A percentile compares a stretch with the other conserved stretches of the same genome.
These are phyloP conservation scores for Lactarius indigo DNA, from an alignment of 768 basidiomycete species.

Conservation along the genomic window DNA sequence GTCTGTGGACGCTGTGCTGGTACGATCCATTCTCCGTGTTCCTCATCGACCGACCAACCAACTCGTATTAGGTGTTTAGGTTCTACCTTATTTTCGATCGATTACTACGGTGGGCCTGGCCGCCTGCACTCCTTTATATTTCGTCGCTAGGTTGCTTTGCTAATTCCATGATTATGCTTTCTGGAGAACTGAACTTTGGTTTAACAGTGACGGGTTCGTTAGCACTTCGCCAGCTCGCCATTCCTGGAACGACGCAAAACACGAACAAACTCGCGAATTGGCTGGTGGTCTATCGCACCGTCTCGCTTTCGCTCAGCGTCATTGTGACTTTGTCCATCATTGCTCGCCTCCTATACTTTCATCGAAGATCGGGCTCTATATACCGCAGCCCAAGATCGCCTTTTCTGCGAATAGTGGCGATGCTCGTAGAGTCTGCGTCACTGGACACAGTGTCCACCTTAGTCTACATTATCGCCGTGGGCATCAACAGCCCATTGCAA, in stretches of 20 bases:
- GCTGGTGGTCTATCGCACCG: slow-evolving; percentile 25
- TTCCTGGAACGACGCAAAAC: slow-evolving; percentile 14
- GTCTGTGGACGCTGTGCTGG: slow-evolving; percentile 32
- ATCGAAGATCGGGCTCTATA: background rate
- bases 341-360: slow-evolving; percentile 10
- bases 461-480: slow-evolving; percentile 23
- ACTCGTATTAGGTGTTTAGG: slow-evolving; percentile 9
- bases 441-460: slow-evolving; percentile 18
- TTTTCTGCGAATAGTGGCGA: background rate
- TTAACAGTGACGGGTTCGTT: slow-evolving; percentile 23
- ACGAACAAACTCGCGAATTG: slow-evolving; percentile 15
- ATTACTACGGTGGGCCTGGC: background rate
- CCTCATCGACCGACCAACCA: background rate
- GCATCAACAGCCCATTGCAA: slow-evolving; percentile 20
- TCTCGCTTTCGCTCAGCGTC: slow-evolving; percentile 22
- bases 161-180: background rate
- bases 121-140: slow-evolving; percentile 9
- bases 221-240: slow-evolving; percentile 22
- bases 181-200: background rate
- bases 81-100: slow-evolving; percentile 10
- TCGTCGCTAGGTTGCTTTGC: slow-evolving; percentile 9
- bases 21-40: slow-evolving; percentile 5
- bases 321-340: slow-evolving; percentile 21
- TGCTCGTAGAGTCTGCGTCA: slow-evolving; percentile 23
- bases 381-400: slow-evolving; percentile 3